phyloP scores from a whole-genome alignment of 2,329 filamentous ascomycete genomes.

The Daldinia sp. region DNA sequence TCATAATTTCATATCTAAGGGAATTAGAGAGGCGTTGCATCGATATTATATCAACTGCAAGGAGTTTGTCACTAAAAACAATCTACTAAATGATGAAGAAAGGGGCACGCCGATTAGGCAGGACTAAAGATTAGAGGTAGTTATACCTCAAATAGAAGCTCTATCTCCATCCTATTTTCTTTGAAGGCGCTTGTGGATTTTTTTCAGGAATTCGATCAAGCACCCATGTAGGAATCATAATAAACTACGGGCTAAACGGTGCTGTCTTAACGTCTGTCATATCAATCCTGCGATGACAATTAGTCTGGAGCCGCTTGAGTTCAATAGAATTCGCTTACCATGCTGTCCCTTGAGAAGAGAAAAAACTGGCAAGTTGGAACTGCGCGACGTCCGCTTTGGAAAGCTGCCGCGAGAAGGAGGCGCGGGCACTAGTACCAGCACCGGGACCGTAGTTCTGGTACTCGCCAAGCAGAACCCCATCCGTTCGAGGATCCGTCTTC shows the following conservation, averaged over 20 bases:
- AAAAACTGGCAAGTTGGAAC: conserved; percentile 24
- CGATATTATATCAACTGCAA: no score
- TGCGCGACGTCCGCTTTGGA: conserved; percentile 23
- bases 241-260: conserved; percentile 15
- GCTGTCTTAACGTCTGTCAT: conserved; percentile 25
- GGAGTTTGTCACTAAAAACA: no score
- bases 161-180: no score
- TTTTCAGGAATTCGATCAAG: no score
- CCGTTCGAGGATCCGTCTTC: conserved; percentile 20
- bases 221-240: background rate
- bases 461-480: conserved; percentile 26
- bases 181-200: no score
- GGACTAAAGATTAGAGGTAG: no score
- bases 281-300: conserved; percentile 24
- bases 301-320: background rate
- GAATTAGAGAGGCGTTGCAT: no score
- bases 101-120: no score
- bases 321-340: conserved; percentile 23
- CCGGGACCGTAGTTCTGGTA: conserved; percentile 30
- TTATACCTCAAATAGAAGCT: no score
- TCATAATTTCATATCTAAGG: no score
- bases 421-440: conserved; percentile 18
- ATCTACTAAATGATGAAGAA: no score
- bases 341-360: conserved; percentile 29
- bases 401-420: conserved; percentile 28